phyloP scores from a whole-genome alignment of 345 rosid species.

The Camelina laxa region DNA sequence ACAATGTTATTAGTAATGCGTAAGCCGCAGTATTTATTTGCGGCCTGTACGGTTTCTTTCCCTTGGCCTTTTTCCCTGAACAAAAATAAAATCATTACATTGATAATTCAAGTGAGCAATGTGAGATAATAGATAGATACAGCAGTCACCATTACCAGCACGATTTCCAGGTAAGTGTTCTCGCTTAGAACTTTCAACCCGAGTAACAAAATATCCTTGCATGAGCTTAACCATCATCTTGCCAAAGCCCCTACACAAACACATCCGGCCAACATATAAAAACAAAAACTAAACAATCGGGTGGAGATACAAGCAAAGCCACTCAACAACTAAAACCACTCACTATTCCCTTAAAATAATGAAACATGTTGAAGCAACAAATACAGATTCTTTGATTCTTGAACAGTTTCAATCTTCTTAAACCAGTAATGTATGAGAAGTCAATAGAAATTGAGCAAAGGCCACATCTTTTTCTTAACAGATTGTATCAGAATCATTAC shows the following conservation, averaged over 20 bases:
- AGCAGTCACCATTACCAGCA: constrained; percentile 24
- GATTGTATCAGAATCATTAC: background rate
- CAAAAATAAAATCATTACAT: background rate
- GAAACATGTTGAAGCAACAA: background rate
- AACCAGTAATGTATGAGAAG: background rate
- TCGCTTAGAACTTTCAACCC: constrained; percentile 54
- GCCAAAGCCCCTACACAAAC: constrained; percentile 75
- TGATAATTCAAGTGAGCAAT: constrained; percentile 11
- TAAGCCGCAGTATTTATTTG: constrained; percentile 82
- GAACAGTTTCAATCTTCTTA: background rate
- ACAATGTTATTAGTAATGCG: constrained; percentile 75
- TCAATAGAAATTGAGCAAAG: background rate
- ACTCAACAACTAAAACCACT: background rate
- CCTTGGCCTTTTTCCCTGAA: constrained; percentile 61
- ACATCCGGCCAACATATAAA: constrained; percentile 2
- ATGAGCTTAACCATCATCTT: constrained; percentile 74
- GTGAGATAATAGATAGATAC: constrained; percentile 7
- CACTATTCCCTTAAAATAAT: background rate
- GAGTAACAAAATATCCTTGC: constrained; percentile 64
- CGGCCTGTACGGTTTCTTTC: constrained; percentile 63
- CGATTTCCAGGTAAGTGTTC: constrained; percentile 55
- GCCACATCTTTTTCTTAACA: background rate
- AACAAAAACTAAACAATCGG: constrained; percentile 10
- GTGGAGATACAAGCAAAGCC: constrained; percentile 8
- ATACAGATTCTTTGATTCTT: background rate